These are phyloP conservation scores for Rhizopogon roseolus DNA, from an alignment of 768 basidiomycete species.

Conservation along the genomic window DNA sequence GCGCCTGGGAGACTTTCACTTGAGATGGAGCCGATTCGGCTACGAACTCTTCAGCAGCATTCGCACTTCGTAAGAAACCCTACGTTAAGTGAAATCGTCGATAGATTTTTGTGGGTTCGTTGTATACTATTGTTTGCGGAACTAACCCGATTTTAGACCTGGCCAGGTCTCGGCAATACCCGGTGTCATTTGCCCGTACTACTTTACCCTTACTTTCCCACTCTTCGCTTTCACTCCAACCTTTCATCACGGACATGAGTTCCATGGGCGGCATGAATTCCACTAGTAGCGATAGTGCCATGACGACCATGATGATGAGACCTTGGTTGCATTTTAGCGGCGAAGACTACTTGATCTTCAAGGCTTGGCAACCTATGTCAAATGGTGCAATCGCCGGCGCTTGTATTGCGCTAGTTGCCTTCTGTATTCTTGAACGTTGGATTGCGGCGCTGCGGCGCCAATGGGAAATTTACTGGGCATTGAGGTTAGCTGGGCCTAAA, in stretches of 20 bases:
- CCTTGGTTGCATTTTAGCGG: constrained; percentile 67
- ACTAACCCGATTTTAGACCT: neutral
- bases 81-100: no score
- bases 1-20: no score
- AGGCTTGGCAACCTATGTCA: constrained; percentile 63
- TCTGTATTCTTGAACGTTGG: constrained; percentile 70
- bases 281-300: constrained; percentile 2
- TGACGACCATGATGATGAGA: constrained; percentile 42
- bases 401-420: constrained; percentile 62
- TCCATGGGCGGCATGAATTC: constrained; percentile 2
- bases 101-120: no score
- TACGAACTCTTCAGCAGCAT: no score
- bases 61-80: neutral
- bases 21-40: neutral
- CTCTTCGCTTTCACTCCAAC: no score
- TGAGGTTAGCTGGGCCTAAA: constrained; percentile 36
- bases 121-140: neutral
- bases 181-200: neutral
- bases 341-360: constrained; percentile 64
- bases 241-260: no score
- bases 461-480: constrained; percentile 54
- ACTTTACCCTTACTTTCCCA: neutral
- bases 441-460: constrained; percentile 51
- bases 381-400: constrained; percentile 70
- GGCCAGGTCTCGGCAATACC: neutral